Base-by-base conservation (phyloP, 2,329 filamentous ascomycete genomes). In the Apiospora saccharicola region DNA sequence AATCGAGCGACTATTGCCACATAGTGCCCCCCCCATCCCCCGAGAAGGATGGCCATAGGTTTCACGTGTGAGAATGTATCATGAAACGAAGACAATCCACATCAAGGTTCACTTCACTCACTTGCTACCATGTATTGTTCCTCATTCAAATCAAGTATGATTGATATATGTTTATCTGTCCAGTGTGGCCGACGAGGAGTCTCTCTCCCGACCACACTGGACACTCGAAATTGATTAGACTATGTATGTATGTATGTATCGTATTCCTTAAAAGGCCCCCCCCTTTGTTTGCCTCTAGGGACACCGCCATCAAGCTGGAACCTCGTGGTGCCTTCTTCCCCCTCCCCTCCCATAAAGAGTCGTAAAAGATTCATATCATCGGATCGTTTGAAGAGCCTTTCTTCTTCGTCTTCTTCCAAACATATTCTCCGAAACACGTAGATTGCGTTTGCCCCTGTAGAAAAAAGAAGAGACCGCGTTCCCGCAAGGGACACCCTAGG, bases 361-460 rank as follows among this genome's bases (percentile, higher is more conserved):
- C 57, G 13, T 64, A 64, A 64, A n/a, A 64, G n/a, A 34, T 41
- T 61, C 57, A 64, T 64, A 64, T 64, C 57, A 64, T 64, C 57
- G 57, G 57, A 64, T 64, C 57, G 57, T 34, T 34, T 41, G 10
- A 64, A 41, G 57, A 34, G 34, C 53, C 57, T n/a, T 41, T 4
- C 57, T 64, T 64, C 37, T 41, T 41, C 57, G 41, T 64, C 37
- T 41, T 41, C 37, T 10, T 41, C 37, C 57, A 64, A 64, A n/a
- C 57, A 37, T 61, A 64, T 41, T 41, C 16, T 64, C 57, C 57
- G 37, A 64, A 64, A 37, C 57, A 41, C 57, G 22, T 41, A 41
- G 34, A 64, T 34, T 64, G 57, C 57, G 57, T 64, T 22, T 22
- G 53, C 57, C 57, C 47, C 57, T 64, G 57, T 41, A 41, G 57